Evolutionary conservation across 805 yeast genomes (phyloP).

Genomic region (Saccharomyces jurei): DNA sequence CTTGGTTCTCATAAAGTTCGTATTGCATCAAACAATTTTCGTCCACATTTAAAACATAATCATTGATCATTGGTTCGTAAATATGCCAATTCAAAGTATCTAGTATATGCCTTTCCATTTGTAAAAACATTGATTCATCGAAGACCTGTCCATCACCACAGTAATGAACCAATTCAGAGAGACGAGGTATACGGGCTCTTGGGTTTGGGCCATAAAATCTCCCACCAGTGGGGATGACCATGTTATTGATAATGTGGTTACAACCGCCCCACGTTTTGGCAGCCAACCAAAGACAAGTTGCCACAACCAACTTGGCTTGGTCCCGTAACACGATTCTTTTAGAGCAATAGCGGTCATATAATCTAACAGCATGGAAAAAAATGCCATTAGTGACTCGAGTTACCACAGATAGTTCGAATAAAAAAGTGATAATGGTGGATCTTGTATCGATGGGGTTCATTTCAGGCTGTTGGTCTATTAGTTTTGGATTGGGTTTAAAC

Average conservation of each 20-base stretch:
- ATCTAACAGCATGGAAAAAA: conserved; percentile 57
- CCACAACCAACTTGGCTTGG: conserved; percentile 84
- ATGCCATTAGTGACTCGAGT: conserved; percentile 61
- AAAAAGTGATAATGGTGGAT: conserved; percentile 66
- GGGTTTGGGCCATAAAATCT: conserved; percentile 62
- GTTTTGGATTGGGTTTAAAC: conserved; percentile 46
- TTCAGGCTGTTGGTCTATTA: conserved; percentile 85
- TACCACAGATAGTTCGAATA: conserved; percentile 61
- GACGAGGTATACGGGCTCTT: conserved; percentile 66
- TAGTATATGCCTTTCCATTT: conserved; percentile 72
- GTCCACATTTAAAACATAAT: conserved; percentile 38
- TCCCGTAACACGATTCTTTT: conserved; percentile 75
- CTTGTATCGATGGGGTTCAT: conserved; percentile 61
- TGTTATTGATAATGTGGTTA: conserved; percentile 52
- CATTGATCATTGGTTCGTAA: conserved; percentile 51
- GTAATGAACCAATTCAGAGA: conserved; percentile 59
- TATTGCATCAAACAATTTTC: conserved; percentile 38
- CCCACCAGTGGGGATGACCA: conserved; percentile 46
- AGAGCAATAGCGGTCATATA: conserved; percentile 87
- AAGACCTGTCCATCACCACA: conserved; percentile 54
- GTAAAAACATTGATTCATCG: conserved; percentile 52
- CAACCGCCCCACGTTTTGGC: conserved; percentile 77
- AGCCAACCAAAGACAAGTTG: conserved; percentile 89
- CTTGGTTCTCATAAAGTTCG: conserved; percentile 28
- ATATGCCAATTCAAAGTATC: conserved; percentile 67